Evolutionary conservation across 495 filamentous ascomycete genomes (phyloP).

Genomic region (Tuber borchii): DNA sequence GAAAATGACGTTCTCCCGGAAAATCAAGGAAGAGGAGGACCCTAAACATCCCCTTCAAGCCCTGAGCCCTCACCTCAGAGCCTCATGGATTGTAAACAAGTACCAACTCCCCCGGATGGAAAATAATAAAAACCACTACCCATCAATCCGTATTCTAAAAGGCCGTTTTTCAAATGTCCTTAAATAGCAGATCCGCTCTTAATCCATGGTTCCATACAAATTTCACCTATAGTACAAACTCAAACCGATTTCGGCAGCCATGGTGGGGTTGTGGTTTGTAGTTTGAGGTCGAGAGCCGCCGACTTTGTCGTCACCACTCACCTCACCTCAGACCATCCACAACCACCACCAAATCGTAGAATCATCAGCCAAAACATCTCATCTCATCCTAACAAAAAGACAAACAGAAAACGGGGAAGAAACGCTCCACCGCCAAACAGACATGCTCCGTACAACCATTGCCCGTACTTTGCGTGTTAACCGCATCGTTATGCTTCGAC

Average conservation of each 20-base stretch:
- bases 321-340: not conserved
- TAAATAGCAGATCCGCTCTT: not conserved
- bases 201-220: not conserved
- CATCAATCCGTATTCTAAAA: not conserved
- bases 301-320: not conserved
- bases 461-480: conserved; percentile 32
- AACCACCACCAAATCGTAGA: not conserved
- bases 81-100: not conserved
- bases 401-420: conserved; percentile 21
- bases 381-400: not conserved
- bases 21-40: not conserved
- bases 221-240: not conserved
- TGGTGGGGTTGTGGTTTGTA: not conserved
- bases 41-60: not conserved
- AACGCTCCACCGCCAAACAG: conserved; percentile 17
- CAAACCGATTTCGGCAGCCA: not conserved
- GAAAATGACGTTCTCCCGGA: not conserved
- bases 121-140: not conserved
- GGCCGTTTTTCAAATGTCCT: not conserved
- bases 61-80: not conserved
- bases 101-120: not conserved
- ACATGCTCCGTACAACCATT: conserved; percentile 40
- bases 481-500: conserved; percentile 33
- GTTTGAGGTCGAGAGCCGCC: not conserved
- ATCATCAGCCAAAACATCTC: not conserved